A percentile compares a stretch with the other conserved stretches of the same genome.
Conservation (phyloP, 2,329 filamentous ascomycete species). For the Aaosphaeria pasadenensis region DNA sequence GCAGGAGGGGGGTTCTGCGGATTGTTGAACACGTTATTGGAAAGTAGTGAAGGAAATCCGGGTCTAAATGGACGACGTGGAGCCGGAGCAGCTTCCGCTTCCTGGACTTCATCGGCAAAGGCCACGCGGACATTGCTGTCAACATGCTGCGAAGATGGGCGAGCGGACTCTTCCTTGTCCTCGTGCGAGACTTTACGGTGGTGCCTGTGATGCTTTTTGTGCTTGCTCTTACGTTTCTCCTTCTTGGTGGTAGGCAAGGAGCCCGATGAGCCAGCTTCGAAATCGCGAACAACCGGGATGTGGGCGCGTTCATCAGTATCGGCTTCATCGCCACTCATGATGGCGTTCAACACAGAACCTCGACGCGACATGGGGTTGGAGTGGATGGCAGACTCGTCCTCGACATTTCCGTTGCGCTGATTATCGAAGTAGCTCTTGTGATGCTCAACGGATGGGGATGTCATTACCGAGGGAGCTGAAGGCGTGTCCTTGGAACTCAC, state of each 20-base stretch:
- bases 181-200: conserved; percentile 15
- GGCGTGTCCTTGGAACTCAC: conserved; percentile 63
- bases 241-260: conserved; percentile 36
- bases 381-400: conserved; percentile 16
- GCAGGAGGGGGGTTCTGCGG: conserved; percentile 33
- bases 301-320: conserved; percentile 45
- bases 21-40: conserved; percentile 66
- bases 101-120: conserved; percentile 37
- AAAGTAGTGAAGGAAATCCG: conserved; percentile 62
- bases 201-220: conserved; percentile 41
- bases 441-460: conserved; percentile 43
- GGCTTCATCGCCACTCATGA: conserved; percentile 54
- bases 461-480: conserved; percentile 44
- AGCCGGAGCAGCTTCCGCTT: conserved; percentile 16
- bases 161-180: conserved; percentile 11
- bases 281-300: conserved; percentile 46
- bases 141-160: conserved; percentile 1
- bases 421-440: conserved; percentile 38
- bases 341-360: conserved; percentile 35
- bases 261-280: conserved; percentile 39
- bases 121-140: conserved; percentile 31
- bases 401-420: conserved; percentile 19
- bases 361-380: conserved; percentile 26
- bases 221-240: conserved; percentile 38
- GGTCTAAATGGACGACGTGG: conserved; percentile 58